These are phyloP conservation scores for Leccinum sublutescens DNA, from an alignment of 768 basidiomycete genomes.

Conservation along the genomic window DNA sequence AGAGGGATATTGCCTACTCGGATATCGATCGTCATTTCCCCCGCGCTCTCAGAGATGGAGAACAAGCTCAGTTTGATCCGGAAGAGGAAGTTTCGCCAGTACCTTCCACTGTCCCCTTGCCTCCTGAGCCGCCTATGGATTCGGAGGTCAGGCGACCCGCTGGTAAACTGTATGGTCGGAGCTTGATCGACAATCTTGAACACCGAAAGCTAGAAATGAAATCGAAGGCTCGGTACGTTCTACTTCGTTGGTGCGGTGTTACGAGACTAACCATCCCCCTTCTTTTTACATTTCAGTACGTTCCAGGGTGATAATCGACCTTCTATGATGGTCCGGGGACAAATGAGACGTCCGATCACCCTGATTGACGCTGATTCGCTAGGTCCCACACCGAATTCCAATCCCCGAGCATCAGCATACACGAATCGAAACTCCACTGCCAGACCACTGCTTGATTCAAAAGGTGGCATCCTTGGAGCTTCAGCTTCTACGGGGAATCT, in stretches of 20 bases:
- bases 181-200: constrained; percentile 89
- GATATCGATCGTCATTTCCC: constrained; percentile 64
- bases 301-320: constrained; percentile 88
- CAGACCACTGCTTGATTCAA: constrained; percentile 69
- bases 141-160: constrained; percentile 47
- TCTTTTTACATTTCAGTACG: constrained; percentile 46
- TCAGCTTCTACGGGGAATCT: constrained; percentile 34
- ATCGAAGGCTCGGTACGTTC: constrained; percentile 74
- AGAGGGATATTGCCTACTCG: constrained; percentile 57
- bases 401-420: constrained; percentile 43
- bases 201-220: constrained; percentile 79
- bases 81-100: constrained; percentile 37
- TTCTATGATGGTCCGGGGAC: constrained; percentile 85
- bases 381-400: constrained; percentile 45
- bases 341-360: constrained; percentile 55
- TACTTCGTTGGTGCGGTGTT: not conserved
- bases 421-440: constrained; percentile 51
- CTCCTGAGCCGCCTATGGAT: constrained; percentile 34
- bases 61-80: constrained; percentile 58
- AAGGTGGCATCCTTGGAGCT: constrained; percentile 38
- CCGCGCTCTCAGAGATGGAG: constrained; percentile 74
- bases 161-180: constrained; percentile 85
- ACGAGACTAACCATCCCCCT: constrained; percentile 3
- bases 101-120: constrained; percentile 29
- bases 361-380: constrained; percentile 72